Evolutionary conservation across 805 yeast species (phyloP).

Genomic region (Spathaspora gorwiae): DNA sequence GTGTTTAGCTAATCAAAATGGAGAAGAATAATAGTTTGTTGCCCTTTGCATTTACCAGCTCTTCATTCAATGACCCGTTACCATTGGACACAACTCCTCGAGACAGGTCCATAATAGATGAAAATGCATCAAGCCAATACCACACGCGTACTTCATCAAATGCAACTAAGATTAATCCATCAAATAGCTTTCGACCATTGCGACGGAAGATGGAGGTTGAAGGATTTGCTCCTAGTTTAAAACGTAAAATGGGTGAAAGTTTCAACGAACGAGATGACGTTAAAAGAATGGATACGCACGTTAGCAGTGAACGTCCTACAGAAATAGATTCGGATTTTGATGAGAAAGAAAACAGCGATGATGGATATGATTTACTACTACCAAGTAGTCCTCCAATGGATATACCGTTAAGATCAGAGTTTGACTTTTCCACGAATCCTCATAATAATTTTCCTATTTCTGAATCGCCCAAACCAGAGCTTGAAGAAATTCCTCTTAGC

Average conservation of each 20-base stretch:
- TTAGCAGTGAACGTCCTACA: slow-evolving; percentile 15
- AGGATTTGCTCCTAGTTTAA: slow-evolving; percentile 26
- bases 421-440: slow-evolving; percentile 23
- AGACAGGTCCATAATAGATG: slow-evolving; percentile 34
- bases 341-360: slow-evolving; percentile 4
- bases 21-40: slow-evolving; percentile 36
- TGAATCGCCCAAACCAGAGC: slow-evolving; percentile 20
- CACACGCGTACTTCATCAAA: slow-evolving; percentile 29
- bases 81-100: slow-evolving; percentile 39
- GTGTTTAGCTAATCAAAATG: slow-evolving; percentile 9
- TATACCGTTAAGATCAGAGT: slow-evolving; percentile 25
- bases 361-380: slow-evolving; percentile 11
- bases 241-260: slow-evolving; percentile 40
- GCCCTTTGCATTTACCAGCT: slow-evolving; percentile 46
- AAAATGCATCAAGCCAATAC: slow-evolving; percentile 41
- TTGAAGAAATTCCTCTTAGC: slow-evolving; percentile 7
- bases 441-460: slow-evolving; percentile 17
- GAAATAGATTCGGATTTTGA: slow-evolving; percentile 13
- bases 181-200: slow-evolving; percentile 12
- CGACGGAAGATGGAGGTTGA: slow-evolving; percentile 7
- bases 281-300: slow-evolving; percentile 22
- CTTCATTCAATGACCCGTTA: slow-evolving; percentile 28
- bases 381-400: slow-evolving; percentile 41
- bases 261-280: slow-evolving; percentile 40
- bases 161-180: slow-evolving; percentile 1